phyloP scores from a whole-genome alignment of 768 basidiomycete genomes.

The Tulasnella sp. region DNA sequence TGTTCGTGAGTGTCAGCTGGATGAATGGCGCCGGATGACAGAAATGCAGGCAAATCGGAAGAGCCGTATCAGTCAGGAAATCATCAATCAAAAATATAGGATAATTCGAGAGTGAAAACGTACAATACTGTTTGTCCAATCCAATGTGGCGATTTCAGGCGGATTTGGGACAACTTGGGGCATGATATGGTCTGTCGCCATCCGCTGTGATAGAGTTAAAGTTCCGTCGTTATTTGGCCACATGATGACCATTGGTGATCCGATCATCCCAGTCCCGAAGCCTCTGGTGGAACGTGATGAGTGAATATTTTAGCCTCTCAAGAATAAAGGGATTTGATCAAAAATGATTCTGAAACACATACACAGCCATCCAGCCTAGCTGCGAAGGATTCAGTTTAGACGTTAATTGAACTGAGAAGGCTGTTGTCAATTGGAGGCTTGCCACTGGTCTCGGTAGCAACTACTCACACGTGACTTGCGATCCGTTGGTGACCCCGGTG shows the following conservation, averaged over 20 bases:
- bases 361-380: conserved; percentile 19
- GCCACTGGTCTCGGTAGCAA: too few species aligned
- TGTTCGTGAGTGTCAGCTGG: neutral
- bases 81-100: too few species aligned
- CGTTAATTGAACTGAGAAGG: conserved; percentile 4
- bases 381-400: neutral
- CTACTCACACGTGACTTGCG: neutral
- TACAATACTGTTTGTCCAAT: conserved; percentile 31
- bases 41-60: too few species aligned
- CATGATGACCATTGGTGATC: conserved; percentile 51
- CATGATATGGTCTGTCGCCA: conserved; percentile 40
- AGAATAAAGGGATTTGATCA: neutral
- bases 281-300: conserved; percentile 12
- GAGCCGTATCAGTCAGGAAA: too few species aligned
- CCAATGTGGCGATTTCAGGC: conserved; percentile 38
- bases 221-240: conserved; percentile 54
- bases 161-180: conserved; percentile 46
- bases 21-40: neutral
- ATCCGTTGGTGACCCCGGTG: conserved; percentile 1
- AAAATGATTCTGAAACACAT: neutral
- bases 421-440: too few species aligned
- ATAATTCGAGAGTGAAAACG: too few species aligned
- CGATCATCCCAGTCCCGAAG: conserved; percentile 16
- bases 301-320: neutral
- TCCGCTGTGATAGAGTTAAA: conserved; percentile 56